These are phyloP conservation scores for Eucalyptus regnans DNA, from an alignment of 345 rosid species.

Conservation along the genomic window DNA sequence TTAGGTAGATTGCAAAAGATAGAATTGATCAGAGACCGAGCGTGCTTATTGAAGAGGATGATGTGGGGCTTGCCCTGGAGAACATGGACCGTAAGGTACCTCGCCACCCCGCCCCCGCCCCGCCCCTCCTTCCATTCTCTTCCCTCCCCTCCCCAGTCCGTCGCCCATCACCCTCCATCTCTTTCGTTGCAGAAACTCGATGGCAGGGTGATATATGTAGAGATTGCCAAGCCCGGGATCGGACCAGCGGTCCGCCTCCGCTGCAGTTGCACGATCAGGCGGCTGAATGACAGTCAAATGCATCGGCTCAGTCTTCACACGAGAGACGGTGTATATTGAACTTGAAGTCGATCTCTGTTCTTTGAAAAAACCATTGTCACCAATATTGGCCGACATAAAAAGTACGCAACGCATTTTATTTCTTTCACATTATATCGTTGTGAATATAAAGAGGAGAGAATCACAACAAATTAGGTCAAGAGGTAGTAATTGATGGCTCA, in stretches of 20 bases:
- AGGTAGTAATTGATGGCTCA: too few relatives aligned
- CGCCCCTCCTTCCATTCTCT: background rate
- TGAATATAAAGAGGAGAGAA: too few relatives aligned
- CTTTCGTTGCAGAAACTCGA: conserved; percentile 28
- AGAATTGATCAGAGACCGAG: background rate
- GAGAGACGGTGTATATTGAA: too few relatives aligned
- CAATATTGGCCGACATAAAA: too few relatives aligned
- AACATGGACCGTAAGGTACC: conserved; percentile 68
- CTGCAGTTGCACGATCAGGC: background rate
- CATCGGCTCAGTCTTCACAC: too few relatives aligned
- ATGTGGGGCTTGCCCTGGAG: conserved; percentile 66
- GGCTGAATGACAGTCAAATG: background rate
- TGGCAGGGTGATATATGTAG: conserved; percentile 61
- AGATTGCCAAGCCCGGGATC: conserved; percentile 62
- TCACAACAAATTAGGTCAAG: too few relatives aligned
- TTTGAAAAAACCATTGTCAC: too few relatives aligned
- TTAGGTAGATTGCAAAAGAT: background rate
- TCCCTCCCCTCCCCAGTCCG: background rate
- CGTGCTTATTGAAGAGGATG: conserved; percentile 15
- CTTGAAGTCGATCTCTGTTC: too few relatives aligned
- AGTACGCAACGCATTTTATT: too few relatives aligned
- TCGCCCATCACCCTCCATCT: background rate
- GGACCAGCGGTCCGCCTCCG: conserved; percentile 57
- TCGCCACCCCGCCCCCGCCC: background rate
- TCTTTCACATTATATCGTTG: too few relatives aligned